Conservation (phyloP, 441 rosid genomes). For the Lepidium campestre region DNA sequence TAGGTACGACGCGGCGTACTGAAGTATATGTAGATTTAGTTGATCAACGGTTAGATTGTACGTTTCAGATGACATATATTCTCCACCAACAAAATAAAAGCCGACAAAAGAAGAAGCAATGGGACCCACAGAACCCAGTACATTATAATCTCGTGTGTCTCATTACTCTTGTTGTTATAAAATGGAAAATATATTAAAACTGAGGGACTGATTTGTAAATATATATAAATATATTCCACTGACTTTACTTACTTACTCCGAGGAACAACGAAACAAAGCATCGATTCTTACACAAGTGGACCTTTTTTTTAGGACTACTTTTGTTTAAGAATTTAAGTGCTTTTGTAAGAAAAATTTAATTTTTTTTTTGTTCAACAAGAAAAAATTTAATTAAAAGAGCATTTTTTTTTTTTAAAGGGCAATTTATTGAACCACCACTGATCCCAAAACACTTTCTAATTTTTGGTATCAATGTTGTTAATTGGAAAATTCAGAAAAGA, state of each 20-base stretch:
- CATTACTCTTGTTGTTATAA: conserved; percentile 12
- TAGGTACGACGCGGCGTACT: conserved; percentile 22
- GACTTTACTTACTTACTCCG: conserved; percentile 6
- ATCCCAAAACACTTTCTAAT: conserved; percentile 7
- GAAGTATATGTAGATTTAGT: conserved; percentile 27
- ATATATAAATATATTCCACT: not conserved
- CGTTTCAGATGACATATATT: conserved; percentile 19
- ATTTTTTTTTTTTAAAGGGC: not conserved
- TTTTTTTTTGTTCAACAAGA: too few species aligned
- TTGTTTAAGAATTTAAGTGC: conserved; percentile 1
- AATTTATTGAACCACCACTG: conserved; percentile 20
- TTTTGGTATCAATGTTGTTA: not conserved
- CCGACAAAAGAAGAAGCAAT: conserved; percentile 16
- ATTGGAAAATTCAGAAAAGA: not conserved
- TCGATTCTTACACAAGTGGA: conserved; percentile 21
- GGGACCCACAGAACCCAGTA: conserved; percentile 47
- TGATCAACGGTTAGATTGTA: conserved; percentile 13
- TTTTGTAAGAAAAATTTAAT: not conserved
- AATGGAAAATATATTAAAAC: not conserved
- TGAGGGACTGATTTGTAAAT: not conserved
- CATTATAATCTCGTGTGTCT: conserved; percentile 28
- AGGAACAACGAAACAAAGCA: conserved; percentile 16
- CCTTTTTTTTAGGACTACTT: conserved; percentile 6
- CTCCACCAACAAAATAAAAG: conserved; percentile 14
- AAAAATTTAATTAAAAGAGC: not conserved